phyloP scores from a whole-genome alignment of 306 rosid genomes.

The Inga laurina region DNA sequence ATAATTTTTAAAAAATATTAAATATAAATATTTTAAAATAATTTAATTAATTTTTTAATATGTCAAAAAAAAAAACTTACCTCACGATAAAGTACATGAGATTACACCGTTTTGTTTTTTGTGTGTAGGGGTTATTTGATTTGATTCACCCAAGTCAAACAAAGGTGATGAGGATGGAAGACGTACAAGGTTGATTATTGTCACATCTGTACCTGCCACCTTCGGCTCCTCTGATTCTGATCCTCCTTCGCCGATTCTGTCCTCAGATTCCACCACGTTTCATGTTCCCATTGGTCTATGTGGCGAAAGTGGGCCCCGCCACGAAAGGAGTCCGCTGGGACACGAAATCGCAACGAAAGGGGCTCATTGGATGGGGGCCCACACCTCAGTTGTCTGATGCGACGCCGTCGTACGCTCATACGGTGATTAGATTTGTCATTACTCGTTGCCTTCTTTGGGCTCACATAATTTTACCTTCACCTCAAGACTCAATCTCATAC shows the following conservation, averaged over 20 bases:
- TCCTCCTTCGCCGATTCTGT: neutral
- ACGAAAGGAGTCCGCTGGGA: neutral
- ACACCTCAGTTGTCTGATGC: neutral
- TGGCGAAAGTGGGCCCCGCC: constrained; percentile 13
- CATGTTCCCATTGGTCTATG: neutral
- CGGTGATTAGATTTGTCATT: neutral
- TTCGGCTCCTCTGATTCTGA: neutral
- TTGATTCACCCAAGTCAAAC: neutral
- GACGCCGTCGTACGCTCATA: neutral
- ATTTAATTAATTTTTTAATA: too few species aligned
- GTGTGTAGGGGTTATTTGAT: neutral
- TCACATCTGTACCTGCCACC: neutral
- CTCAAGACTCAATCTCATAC: too few species aligned
- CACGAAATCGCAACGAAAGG: neutral
- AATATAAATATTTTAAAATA: too few species aligned
- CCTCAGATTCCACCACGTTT: constrained; percentile 16
- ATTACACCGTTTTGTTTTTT: neutral
- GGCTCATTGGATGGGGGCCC: neutral
- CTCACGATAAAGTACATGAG: too few species aligned
- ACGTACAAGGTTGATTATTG: neutral
- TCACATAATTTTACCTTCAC: too few species aligned
- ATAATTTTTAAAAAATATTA: too few species aligned
- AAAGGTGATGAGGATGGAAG: neutral
- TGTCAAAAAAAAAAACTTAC: too few species aligned
- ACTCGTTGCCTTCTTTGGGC: neutral